Base-by-base conservation (phyloP, 2,329 filamentous ascomycete species). In the Fusarium haematococcum region DNA sequence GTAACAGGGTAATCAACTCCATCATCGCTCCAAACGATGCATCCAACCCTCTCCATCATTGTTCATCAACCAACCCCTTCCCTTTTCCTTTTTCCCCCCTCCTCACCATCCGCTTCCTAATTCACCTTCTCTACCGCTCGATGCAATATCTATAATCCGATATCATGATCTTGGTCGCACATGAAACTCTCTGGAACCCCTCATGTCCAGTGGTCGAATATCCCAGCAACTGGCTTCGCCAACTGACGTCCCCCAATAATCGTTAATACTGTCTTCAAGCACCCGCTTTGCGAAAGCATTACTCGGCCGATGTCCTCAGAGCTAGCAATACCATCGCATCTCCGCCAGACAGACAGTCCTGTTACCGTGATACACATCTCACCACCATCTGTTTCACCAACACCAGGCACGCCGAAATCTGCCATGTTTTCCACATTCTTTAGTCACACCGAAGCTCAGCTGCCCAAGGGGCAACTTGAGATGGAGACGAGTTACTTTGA, bases 401-500 rank as follows among this genome's bases (percentile, higher is more conserved):
- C 37, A 25, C 39, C 45, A 27, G 23, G 61, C 27, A 68, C 61
- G 6, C 59, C 43, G 56, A n/a, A 59, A 8, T 39, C 54, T 60
- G 27, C 25, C 20, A 79, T 80, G 78, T 76, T 78, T 68, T 70
- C 74, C 27, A 62, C 67, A 10, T 70, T 78, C 35, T 77, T 78
- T 67, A 68, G 63, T 30, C 71, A 80, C 39, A 73, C 71, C n/a
- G 60, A 73, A 45, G 75, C 72, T 63, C 70, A 72, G 32, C 68
- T 75, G 58, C 71, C 73, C 54, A 48, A 65, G 18, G 67, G 68
- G 32, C 65, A 70, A 45, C 58, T 60, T 6, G 65, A 75, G 35
- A 75, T 77, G 67, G 75, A 75, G 14, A 37, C 59, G 37, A 76
- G 75, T n/a, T 77, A 78, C 57, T 82, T 84, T 59, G 80, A 83